Evolutionary conservation across 345 rosid species (phyloP).

Genomic region (Gossypium sturtianum): DNA sequence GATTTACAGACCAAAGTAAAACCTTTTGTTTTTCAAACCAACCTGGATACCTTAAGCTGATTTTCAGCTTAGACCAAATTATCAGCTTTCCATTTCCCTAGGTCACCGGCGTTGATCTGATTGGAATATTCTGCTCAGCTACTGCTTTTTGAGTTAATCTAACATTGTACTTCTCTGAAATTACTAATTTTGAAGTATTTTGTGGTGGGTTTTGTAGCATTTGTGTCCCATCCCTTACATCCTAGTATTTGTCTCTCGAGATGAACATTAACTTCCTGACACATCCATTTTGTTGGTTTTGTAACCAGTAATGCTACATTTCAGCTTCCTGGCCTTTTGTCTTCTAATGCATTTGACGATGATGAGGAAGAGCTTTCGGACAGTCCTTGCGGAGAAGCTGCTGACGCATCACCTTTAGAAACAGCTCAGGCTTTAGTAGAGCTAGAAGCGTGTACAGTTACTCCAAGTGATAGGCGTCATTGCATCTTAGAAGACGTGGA

Average conservation of each 20-base stretch:
- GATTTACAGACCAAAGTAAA: not conserved
- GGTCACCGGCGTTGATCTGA: not conserved
- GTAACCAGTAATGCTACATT: slow-evolving; percentile 72
- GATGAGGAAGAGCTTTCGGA: slow-evolving; percentile 48
- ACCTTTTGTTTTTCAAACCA: not conserved
- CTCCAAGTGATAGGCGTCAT: slow-evolving; percentile 60
- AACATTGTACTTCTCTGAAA: not conserved
- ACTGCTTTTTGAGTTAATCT: slow-evolving; percentile 5
- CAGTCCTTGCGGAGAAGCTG: slow-evolving; percentile 32
- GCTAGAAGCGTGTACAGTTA: slow-evolving; percentile 33
- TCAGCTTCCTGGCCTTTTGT: slow-evolving; percentile 73
- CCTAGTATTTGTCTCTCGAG: not conserved
- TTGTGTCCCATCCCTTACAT: not conserved
- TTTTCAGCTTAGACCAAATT: not conserved
- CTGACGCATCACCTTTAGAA: slow-evolving; percentile 34
- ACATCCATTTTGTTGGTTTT: slow-evolving; percentile 18
- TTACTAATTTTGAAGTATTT: not conserved
- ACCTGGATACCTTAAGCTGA: not conserved
- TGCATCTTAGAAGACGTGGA: slow-evolving; percentile 75
- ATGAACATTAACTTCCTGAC: slow-evolving; percentile 11
- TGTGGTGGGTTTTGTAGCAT: not conserved
- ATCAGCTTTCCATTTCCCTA: not conserved
- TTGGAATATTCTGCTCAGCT: not conserved
- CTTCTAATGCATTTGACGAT: slow-evolving; percentile 58
- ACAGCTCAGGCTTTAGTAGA: slow-evolving; percentile 36